phyloP scores from a whole-genome alignment of 371 early-diverging fungal genomes.

The Apophysomyces variabilis region DNA sequence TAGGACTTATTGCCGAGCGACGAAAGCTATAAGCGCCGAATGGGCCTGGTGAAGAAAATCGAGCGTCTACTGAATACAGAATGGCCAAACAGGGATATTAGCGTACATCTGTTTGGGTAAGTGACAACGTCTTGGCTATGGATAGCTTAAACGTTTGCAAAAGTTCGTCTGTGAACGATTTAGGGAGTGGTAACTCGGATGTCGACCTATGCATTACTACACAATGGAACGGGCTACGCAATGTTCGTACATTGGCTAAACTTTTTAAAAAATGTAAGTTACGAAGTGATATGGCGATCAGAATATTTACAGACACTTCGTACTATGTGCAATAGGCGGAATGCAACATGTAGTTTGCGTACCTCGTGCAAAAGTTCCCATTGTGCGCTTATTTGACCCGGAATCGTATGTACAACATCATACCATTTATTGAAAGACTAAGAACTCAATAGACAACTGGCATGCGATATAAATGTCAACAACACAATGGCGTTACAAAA shows the following conservation, averaged over 20 bases:
- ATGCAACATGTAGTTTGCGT: conserved; percentile 60
- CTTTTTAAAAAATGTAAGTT: conserved; percentile 38
- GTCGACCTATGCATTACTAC: conserved; percentile 68
- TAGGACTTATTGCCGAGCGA: conserved; percentile 58
- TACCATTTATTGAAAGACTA: neutral
- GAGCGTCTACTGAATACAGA: conserved; percentile 58
- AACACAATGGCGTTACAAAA: conserved; percentile 81
- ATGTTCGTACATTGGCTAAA: conserved; percentile 49
- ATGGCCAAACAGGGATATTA: conserved; percentile 62
- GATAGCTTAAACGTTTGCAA: neutral
- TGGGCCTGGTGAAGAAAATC: conserved; percentile 58
- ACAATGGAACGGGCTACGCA: conserved; percentile 51
- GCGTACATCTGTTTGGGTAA: conserved; percentile 69
- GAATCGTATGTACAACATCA: conserved; percentile 52
- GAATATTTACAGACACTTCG: neutral
- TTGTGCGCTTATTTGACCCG: conserved; percentile 66
- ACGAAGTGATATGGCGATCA: neutral
- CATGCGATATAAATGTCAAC: conserved; percentile 88
- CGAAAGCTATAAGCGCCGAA: conserved; percentile 60
- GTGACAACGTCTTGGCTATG: neutral
- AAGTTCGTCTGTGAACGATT: conserved; percentile 64
- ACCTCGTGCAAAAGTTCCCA: conserved; percentile 68
- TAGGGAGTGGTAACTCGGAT: conserved; percentile 61
- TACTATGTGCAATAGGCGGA: conserved; percentile 43
- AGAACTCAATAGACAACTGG: conserved; percentile 40